Evolutionary conservation across 805 yeast genomes (phyloP), one percentile per base, ranked within the genome.

Genomic region (Sungouiozyma ichnusensis): DNA sequence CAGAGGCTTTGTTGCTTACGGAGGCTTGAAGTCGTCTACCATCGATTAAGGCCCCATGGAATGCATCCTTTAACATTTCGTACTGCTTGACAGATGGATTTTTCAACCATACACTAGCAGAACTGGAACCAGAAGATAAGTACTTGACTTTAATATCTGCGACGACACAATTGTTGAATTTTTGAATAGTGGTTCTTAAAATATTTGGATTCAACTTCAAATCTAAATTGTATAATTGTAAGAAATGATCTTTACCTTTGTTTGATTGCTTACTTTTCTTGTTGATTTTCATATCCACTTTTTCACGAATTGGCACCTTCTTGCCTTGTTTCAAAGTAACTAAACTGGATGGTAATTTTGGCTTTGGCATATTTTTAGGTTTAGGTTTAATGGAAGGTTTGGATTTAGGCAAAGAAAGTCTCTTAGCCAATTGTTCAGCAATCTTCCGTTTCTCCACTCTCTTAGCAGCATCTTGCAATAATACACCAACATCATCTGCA

Each of bases 21-120:
- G 51, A 54, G 1, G 65, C 70, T 34, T 53, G 52, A 8, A 72
- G 46, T 2, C 58, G 58, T 38, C 71, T 55, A 13, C 75, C 75
- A 50, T 74, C 77, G 11, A 76, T 76, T n/a, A 60, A 45, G 1
- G 69, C 71, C 5, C 68, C 67, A 44, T 74, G 57, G 29, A 73
- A 59, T 33, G 54, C 45, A 16, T 47, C 45, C 15, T 54, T 53
- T 0, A 69, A 69, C 2, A 40, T 44, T 11, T 54, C 50, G 20
- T 73, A 52, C 13, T 49, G 50, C 0, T 50, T 42, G 2, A 39
- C 19, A 8, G 49, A 48, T 2, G 63, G 57, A 20, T 62, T 51
- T 2, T 43, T 43, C 43, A 67, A 57, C 43, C 54, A 51, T 3
- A 68, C 59, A 39, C 66, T 66, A 1, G 71, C 72, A 4, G 58